These are phyloP conservation scores for Metschnikowia gelsemii DNA, from an alignment of 805 yeast genomes.

Conservation along the genomic window DNA sequence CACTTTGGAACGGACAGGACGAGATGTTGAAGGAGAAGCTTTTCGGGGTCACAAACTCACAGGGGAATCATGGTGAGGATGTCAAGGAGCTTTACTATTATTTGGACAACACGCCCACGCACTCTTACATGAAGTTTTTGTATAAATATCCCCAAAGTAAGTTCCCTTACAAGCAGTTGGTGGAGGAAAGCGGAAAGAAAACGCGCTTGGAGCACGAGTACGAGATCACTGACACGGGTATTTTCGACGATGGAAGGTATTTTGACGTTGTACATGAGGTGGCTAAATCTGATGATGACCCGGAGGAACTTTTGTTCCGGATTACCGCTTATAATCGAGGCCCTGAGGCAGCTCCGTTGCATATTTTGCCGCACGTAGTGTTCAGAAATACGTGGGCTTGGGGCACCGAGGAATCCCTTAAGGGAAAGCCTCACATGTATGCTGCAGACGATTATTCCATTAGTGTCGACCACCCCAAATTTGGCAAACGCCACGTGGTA, in stretches of 20 bases:
- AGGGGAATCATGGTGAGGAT: slow-evolving; percentile 96
- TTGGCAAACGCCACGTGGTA: slow-evolving; percentile 59
- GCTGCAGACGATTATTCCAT: slow-evolving; percentile 48
- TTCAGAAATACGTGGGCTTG: slow-evolving; percentile 94
- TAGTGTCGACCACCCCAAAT: slow-evolving; percentile 62
- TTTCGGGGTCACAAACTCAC: slow-evolving; percentile 87
- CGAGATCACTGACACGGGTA: slow-evolving; percentile 80
- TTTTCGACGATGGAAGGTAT: slow-evolving; percentile 70
- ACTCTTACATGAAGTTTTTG: slow-evolving; percentile 85
- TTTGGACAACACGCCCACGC: slow-evolving; percentile 89
- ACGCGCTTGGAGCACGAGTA: slow-evolving; percentile 69
- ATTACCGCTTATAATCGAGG: slow-evolving; percentile 87
- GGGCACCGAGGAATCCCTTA: slow-evolving; percentile 57
- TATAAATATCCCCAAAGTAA: slow-evolving; percentile 89
- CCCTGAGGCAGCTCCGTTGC: slow-evolving; percentile 81
- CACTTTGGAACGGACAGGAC: slow-evolving; percentile 90
- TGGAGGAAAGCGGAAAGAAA: slow-evolving; percentile 64
- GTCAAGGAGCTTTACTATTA: slow-evolving; percentile 84
- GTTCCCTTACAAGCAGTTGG: slow-evolving; percentile 78
- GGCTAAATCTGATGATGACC: slow-evolving; percentile 81
- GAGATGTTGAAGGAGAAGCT: slow-evolving; percentile 79
- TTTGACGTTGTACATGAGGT: slow-evolving; percentile 87
- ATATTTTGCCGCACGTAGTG: slow-evolving; percentile 78
- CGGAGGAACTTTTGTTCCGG: slow-evolving; percentile 77
- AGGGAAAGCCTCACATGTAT: slow-evolving; percentile 49